These are phyloP conservation scores for Globisporangium ultimum DNA, from an alignment of 352 stramenopile species.

Conservation along the genomic window DNA sequence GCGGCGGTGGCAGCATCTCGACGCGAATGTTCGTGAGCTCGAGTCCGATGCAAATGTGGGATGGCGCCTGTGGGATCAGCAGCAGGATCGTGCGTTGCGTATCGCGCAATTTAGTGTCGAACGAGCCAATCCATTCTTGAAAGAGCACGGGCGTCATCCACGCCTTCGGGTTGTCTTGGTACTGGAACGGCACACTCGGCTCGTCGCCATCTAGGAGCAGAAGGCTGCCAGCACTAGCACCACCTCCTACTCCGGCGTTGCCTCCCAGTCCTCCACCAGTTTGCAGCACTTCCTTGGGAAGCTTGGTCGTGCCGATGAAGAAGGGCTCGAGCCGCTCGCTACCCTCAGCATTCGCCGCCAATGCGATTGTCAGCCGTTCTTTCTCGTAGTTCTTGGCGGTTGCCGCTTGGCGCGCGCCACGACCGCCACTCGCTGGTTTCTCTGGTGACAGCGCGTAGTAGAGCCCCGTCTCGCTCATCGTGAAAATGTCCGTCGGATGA, in stretches of 20 bases:
- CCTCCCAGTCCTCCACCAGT: neutral
- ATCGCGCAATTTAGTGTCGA: constrained; percentile 50
- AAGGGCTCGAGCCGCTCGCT: constrained; percentile 55
- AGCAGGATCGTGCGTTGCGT: constrained; percentile 38
- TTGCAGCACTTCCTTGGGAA: constrained; percentile 15
- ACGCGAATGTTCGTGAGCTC: constrained; percentile 53
- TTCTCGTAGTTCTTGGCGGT: constrained; percentile 18
- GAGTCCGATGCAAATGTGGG: constrained; percentile 44
- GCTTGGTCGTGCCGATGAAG: constrained; percentile 35
- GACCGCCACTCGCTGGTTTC: constrained; percentile 24
- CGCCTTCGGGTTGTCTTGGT: constrained; percentile 46
- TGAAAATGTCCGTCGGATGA: constrained; percentile 47
- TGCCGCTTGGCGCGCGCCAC: constrained; percentile 18
- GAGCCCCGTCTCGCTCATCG: constrained; percentile 51
- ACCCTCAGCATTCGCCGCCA: constrained; percentile 45
- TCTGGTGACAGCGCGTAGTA: constrained; percentile 51
- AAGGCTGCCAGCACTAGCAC: neutral
- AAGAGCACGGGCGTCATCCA: constrained; percentile 65
- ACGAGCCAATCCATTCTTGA: constrained; percentile 43
- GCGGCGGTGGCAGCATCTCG: constrained; percentile 42
- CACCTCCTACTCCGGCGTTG: no score
- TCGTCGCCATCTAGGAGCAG: constrained; percentile 5
- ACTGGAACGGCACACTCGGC: constrained; percentile 28
- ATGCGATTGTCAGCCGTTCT: constrained; percentile 31
- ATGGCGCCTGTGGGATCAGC: constrained; percentile 35